Conservation (phyloP, 495 filamentous ascomycete species). For the Xylaria scruposa region DNA sequence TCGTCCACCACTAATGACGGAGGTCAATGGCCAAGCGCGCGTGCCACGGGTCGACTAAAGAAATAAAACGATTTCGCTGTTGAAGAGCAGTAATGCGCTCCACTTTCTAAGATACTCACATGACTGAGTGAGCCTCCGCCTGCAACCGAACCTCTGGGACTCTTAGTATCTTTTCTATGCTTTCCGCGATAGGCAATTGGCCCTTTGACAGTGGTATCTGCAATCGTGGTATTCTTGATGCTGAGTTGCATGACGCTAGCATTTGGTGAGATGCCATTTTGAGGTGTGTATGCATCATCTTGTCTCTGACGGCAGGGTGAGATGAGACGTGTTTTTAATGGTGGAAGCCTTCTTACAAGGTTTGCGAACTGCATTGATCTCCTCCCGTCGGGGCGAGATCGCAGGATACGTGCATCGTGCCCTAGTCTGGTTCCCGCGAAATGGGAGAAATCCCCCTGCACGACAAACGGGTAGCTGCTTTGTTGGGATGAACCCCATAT, state of each 20-base stretch:
- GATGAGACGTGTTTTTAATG: neutral
- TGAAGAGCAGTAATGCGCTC: constrained; percentile 18
- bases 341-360: neutral
- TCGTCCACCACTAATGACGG: constrained; percentile 12
- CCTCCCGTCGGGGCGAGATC: constrained; percentile 6
- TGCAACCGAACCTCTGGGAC: constrained; percentile 34
- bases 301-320: neutral
- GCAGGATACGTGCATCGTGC: constrained; percentile 12
- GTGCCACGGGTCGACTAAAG: constrained; percentile 1
- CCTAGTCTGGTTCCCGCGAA: neutral
- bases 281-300: constrained; percentile 11
- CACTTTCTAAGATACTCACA: constrained; percentile 33
- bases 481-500: constrained; percentile 15
- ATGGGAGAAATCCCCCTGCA: constrained; percentile 6
- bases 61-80: neutral
- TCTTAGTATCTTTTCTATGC: neutral
- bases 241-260: constrained; percentile 20
- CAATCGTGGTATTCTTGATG: neutral
- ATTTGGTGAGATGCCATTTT: constrained; percentile 6
- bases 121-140: constrained; percentile 40
- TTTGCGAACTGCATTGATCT: neutral
- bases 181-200: constrained; percentile 25
- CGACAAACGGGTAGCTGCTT: neutral
- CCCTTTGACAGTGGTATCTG: constrained; percentile 15
- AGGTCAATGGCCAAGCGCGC: constrained; percentile 1